These are phyloP conservation scores for Termitomyces heimii DNA, from an alignment of 768 basidiomycete genomes.

Conservation along the genomic window DNA sequence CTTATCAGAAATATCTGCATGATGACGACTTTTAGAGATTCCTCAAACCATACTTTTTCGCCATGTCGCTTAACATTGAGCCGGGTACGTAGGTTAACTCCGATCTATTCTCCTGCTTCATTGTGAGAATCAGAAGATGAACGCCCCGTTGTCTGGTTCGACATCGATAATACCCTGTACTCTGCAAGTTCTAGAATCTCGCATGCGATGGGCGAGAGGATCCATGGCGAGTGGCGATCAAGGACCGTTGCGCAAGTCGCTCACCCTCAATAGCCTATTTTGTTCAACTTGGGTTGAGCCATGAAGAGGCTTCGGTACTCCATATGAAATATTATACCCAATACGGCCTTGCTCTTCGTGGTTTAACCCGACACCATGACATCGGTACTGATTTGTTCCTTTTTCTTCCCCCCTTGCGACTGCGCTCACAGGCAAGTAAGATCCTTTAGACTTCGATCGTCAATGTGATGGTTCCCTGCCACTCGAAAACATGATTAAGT, in stretches of 20 bases:
- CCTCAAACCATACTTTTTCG: not conserved
- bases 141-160: conserved; percentile 67
- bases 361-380: conserved; percentile 68
- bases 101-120: not conserved
- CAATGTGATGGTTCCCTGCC: conserved; percentile 84
- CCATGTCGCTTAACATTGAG: conserved; percentile 6
- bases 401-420: not conserved
- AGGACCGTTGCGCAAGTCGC: not conserved
- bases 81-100: conserved; percentile 3
- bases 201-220: conserved; percentile 72
- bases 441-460: conserved; percentile 78
- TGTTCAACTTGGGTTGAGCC: conserved; percentile 56
- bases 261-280: conserved; percentile 56
- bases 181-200: conserved; percentile 70
- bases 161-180: conserved; percentile 88
- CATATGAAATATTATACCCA: conserved; percentile 71
- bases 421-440: conserved; percentile 22
- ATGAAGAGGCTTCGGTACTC: conserved; percentile 63
- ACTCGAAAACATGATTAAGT: conserved; percentile 71
- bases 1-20: too few species aligned
- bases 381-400: conserved; percentile 43
- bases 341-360: conserved; percentile 80
- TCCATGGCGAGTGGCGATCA: conserved; percentile 49
- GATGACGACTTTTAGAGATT: not conserved
- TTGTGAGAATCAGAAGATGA: conserved; percentile 33